phyloP scores from a whole-genome alignment of 352 stramenopile genomes.

The Phytopythium litorale region DNA sequence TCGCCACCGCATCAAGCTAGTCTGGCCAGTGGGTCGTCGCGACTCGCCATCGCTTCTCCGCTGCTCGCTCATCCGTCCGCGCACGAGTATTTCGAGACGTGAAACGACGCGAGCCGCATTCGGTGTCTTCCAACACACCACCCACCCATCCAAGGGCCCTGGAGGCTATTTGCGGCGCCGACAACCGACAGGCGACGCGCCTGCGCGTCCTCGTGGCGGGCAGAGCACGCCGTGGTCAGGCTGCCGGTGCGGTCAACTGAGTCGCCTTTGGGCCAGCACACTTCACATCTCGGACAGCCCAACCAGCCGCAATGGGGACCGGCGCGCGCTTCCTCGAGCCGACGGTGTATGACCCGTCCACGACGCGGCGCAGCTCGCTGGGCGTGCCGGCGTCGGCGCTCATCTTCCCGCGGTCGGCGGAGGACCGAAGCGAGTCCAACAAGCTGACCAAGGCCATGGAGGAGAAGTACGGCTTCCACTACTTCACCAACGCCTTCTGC shows the following conservation, averaged over 20 bases:
- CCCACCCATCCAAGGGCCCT: neutral
- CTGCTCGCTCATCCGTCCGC: too few relatives aligned
- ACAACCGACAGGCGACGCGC: too few relatives aligned
- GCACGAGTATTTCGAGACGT: neutral
- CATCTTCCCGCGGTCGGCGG: slow-evolving; percentile 69
- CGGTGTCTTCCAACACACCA: neutral
- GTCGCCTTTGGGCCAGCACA: too few relatives aligned
- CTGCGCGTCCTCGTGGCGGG: too few relatives aligned
- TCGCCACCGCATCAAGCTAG: too few relatives aligned
- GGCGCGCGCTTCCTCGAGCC: slow-evolving; percentile 5
- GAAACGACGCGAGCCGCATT: slow-evolving; percentile 6
- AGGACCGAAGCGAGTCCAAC: slow-evolving; percentile 60
- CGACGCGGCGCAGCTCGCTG: slow-evolving; percentile 48
- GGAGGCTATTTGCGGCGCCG: too few relatives aligned
- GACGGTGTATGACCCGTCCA: slow-evolving; percentile 9
- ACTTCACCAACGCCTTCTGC: slow-evolving; percentile 72
- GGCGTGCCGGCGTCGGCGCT: slow-evolving; percentile 60
- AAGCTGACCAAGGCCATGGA: slow-evolving; percentile 64
- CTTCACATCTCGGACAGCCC: too few relatives aligned
- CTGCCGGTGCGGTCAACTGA: too few relatives aligned
- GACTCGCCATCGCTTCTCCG: too few relatives aligned
- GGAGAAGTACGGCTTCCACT: slow-evolving; percentile 83
- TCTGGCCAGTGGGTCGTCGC: too few relatives aligned
- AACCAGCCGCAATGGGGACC: neutral
- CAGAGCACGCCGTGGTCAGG: too few relatives aligned